Conservation (phyloP, 352 stramenopile species). For the Saprolegnia diclina region DNA sequence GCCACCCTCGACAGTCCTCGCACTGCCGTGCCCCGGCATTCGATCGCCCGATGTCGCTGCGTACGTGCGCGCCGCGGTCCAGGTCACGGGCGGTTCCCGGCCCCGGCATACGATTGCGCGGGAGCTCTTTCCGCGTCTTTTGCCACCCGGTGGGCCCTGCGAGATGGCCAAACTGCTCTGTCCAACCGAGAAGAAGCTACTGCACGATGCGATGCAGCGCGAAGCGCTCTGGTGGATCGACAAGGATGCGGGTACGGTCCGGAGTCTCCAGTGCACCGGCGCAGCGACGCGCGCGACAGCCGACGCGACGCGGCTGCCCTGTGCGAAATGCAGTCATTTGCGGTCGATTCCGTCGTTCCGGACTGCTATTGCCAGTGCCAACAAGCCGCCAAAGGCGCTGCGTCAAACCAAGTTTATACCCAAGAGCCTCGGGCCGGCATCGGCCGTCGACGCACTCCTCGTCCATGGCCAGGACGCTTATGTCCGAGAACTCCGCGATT, state of each 20-base stretch:
- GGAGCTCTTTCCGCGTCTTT: slow-evolving; percentile 66
- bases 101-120: slow-evolving; percentile 58
- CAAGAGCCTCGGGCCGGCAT: not conserved
- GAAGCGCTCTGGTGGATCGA: slow-evolving; percentile 77
- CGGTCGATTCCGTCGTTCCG: slow-evolving; percentile 49
- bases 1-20: not conserved
- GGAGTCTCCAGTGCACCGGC: slow-evolving; percentile 60
- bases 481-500: not conserved
- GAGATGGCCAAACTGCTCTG: slow-evolving; percentile 10
- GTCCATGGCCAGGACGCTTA: not conserved
- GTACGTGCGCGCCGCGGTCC: slow-evolving; percentile 51
- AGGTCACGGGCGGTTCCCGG: slow-evolving; percentile 58
- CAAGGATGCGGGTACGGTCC: slow-evolving; percentile 61
- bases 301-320: slow-evolving; percentile 38
- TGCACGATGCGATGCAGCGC: slow-evolving; percentile 68
- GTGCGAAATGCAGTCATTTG: slow-evolving; percentile 42
- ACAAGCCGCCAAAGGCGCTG: not conserved
- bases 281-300: slow-evolving; percentile 32
- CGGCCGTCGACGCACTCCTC: not conserved
- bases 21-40: slow-evolving; percentile 60
- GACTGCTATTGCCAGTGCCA: slow-evolving; percentile 27
- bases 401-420: slow-evolving; percentile 16
- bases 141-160: slow-evolving; percentile 30
- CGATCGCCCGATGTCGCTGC: slow-evolving; percentile 46
- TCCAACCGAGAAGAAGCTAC: slow-evolving; percentile 39